phyloP scores from a whole-genome alignment of 2,329 filamentous ascomycete species.

The Beauveria asiatica region DNA sequence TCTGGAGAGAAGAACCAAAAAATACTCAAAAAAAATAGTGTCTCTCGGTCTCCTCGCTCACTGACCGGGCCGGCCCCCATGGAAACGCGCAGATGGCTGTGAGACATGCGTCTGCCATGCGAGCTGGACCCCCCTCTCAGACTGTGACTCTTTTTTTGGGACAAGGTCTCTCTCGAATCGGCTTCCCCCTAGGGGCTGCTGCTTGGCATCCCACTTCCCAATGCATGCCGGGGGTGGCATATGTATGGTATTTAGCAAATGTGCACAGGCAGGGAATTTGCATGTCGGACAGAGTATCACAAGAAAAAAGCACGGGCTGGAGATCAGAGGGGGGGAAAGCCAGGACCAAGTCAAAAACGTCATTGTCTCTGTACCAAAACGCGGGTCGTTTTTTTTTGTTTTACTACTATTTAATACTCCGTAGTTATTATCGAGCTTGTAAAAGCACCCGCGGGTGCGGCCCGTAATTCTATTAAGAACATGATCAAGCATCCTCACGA shows the following conservation, averaged over 20 bases:
- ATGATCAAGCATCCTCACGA: neutral
- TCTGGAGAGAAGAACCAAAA: neutral
- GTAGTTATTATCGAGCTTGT: neutral
- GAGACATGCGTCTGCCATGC: conserved; percentile 9
- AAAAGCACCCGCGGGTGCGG: neutral
- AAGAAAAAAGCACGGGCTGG: neutral
- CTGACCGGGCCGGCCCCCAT: neutral
- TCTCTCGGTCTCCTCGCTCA: neutral
- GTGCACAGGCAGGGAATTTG: neutral
- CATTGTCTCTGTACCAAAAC: neutral
- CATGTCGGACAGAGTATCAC: neutral
- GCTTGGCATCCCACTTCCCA: conserved; percentile 1
- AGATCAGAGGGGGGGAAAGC: neutral
- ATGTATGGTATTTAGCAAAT: too few species aligned
- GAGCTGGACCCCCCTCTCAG: conserved; percentile 2
- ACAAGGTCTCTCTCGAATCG: neutral
- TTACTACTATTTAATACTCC: too few species aligned
- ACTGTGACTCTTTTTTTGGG: conserved; percentile 7
- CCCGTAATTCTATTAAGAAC: conserved; percentile 1
- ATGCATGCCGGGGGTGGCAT: neutral
- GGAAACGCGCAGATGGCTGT: conserved; percentile 1
- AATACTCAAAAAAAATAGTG: neutral
- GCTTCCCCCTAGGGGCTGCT: neutral
- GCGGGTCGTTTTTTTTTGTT: too few species aligned
- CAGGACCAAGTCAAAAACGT: neutral